Base-by-base conservation (phyloP, 345 rosid species). In the Fremontodendron californicum region DNA sequence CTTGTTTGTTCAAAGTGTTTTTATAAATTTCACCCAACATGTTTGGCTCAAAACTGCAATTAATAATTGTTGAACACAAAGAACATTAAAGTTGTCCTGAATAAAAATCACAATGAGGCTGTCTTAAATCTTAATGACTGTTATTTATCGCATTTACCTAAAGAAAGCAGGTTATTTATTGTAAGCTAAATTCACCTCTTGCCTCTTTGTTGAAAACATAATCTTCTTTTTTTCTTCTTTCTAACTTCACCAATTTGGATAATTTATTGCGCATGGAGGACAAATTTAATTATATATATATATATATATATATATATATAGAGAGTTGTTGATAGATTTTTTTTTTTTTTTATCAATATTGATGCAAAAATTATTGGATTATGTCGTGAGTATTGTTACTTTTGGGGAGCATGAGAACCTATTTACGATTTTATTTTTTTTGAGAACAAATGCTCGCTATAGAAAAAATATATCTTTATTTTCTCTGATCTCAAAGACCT, bases 91-190 rank as follows among this genome's bases (percentile, higher is more conserved):
- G 10, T 62, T 33, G 21, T 62, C 11, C 21, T 29, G 40, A 58
- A 58, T 10, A 25, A 58, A 10, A 58, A 25, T 11, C 6, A 58
- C 35, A 11, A 23, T 5, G 70, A 8, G 58, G 13, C n/a, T 31
- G 21, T 54, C 42, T 79, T n/a, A n/a, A n/a, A n/a, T n/a, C n/a
- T n/a, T 74, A 67, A 74, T 74, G 51, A 21, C 58, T 33, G 33
- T 58, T 66, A 74, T 74, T 68, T 68, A 43, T 27, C 25, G 21
- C 16, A 27, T 68, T 45, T 68, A 68, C 37, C 37, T 12, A 43
- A 68, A 6, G 21, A 68, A 6, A 25, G 23, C 23, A 45, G 37
- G 15, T 27, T 68, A 13, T 68, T 68, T 68, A 68, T 45, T 65
- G 71, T 29, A 29, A 61, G n/a, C 9, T 15, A 29, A 11, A 16